Evolutionary conservation across 2,329 filamentous ascomycete genomes (phyloP), one percentile per base, ranked within the genome.

Genomic region (Penicillium frequentans): DNA sequence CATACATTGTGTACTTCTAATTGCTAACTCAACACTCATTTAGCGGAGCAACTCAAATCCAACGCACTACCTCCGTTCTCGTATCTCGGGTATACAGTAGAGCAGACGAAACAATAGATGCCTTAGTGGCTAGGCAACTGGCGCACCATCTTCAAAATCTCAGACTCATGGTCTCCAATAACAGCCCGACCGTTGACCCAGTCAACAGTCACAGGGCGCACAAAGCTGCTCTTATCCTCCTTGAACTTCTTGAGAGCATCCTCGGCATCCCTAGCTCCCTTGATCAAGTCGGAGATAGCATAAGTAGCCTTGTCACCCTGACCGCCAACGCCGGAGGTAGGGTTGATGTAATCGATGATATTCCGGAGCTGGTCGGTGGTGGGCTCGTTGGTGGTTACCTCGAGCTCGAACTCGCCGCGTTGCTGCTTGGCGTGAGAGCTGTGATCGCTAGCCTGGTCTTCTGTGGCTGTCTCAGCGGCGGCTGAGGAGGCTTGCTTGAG

Each of bases 151-250:
- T 89, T 91, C 70, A 96, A 76, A 59, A 98, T 97, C 78, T 93
- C 90, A 16, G 91, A 96, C 79, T 96, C 88, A 63, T 90, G 87
- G 50, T 90, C 90, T 21, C 91, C 90, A 26, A 85, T 79, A 10
- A 87, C 84, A 47, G 88, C 93, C 73, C 86, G 90, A 63, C 93
- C 95, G 73, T 93, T 93, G 72, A 89, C 91, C 95, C 95, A 98
- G 73, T 98, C 93, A 52, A 98, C 93, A 57, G 89, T 75, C 73
- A 97, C 77, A 26, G 93, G 93, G 64, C 88, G 79, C 68, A 89
- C 79, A 74, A 98, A 93, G 67, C 75, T 85, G 39, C 49, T 64
- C 29, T 86, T 82, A 75, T 84, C 87, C 75, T 89, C 82, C 74
- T 89, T 90, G 69, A 96, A 86, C 76, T 85, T 89, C 76, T 84